A percentile compares a stretch with the other conserved stretches of the same genome.
These are phyloP conservation scores for Sisymbrium irio DNA, from an alignment of 345 rosid species.

Conservation along the genomic window DNA sequence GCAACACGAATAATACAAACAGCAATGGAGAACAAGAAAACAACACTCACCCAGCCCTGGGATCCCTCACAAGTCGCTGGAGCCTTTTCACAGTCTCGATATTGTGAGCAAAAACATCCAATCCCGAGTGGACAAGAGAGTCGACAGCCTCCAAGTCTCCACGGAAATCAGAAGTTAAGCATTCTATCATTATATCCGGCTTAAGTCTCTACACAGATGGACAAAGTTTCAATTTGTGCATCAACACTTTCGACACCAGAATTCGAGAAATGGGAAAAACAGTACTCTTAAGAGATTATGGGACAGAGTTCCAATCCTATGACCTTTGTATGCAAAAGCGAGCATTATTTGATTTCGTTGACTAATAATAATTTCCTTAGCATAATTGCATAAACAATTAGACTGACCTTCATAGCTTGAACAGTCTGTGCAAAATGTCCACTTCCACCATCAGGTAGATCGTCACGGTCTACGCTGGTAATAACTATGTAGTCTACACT, in stretches of 20 bases:
- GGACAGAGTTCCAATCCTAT: neutral
- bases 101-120: slow-evolving; percentile 97
- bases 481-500: slow-evolving; percentile 98
- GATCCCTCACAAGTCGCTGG: slow-evolving; percentile 95
- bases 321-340: neutral
- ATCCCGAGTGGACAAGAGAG: slow-evolving; percentile 66
- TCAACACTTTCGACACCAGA: neutral
- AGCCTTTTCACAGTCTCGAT: slow-evolving; percentile 93
- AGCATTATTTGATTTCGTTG: neutral
- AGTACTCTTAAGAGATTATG: neutral
- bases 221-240: neutral
- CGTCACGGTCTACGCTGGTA: slow-evolving; percentile 98
- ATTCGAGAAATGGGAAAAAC: neutral
- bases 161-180: slow-evolving; percentile 94
- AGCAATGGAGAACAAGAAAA: neutral
- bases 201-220: slow-evolving; percentile 61
- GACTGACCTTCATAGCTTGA: slow-evolving; percentile 75
- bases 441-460: slow-evolving; percentile 97
- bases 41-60: slow-evolving; percentile 84
- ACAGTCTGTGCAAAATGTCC: slow-evolving; percentile 97
- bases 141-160: slow-evolving; percentile 89
- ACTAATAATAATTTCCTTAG: neutral
- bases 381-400: neutral
- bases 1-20: neutral
- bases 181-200: slow-evolving; percentile 94